A percentile compares a stretch with the other conserved stretches of the same genome.
phyloP scores from a whole-genome alignment of 2,329 filamentous ascomycete genomes.

The Proliferodiscus dingleyae region DNA sequence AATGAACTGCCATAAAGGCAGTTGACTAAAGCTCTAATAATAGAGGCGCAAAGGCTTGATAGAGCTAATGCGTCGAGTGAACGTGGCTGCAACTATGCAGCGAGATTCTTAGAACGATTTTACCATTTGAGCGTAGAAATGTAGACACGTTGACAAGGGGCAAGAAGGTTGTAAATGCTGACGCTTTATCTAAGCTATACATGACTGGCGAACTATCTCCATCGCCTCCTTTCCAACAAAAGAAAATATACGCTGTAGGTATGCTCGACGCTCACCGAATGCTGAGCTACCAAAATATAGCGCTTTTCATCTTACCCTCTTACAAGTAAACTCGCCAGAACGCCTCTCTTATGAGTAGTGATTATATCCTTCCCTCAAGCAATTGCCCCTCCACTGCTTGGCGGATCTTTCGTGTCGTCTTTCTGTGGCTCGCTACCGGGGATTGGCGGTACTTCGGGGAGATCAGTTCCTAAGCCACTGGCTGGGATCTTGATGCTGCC shows the following conservation, averaged over 20 bases:
- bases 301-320: neutral
- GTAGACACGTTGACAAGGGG: too few relatives aligned
- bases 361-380: slow-evolving; percentile 15
- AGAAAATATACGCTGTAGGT: neutral
- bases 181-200: neutral
- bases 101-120: too few relatives aligned
- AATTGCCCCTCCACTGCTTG: slow-evolving; percentile 24
- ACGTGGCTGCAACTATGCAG: too few relatives aligned
- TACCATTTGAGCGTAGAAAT: neutral
- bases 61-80: too few relatives aligned
- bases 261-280: neutral
- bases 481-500: slow-evolving; percentile 63
- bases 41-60: too few relatives aligned
- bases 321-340: slow-evolving; percentile 2
- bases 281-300: neutral
- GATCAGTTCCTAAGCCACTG: slow-evolving; percentile 7
- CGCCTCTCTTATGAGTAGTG: slow-evolving; percentile 15
- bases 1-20: too few relatives aligned
- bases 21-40: too few relatives aligned
- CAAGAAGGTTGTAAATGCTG: neutral
- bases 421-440: slow-evolving; percentile 19
- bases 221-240: neutral
- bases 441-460: slow-evolving; percentile 25
- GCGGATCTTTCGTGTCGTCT: slow-evolving; percentile 20
- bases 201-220: neutral